Base-by-base conservation (phyloP, 352 stramenopile genomes). In the Pythium phragmiticola region DNA sequence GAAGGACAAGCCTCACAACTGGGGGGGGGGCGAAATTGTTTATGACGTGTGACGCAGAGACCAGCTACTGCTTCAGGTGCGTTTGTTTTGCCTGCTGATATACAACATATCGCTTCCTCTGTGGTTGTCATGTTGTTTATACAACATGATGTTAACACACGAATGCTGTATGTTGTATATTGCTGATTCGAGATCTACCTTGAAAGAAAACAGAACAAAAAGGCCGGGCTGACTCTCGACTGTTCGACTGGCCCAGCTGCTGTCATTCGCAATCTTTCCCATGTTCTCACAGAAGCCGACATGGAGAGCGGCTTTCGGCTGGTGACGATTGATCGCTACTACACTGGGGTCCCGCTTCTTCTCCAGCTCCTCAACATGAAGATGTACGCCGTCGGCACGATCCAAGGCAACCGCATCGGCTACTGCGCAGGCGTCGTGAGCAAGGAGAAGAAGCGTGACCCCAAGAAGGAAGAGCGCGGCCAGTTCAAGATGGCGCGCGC, bases 1-100 rank as follows among this genome's bases (percentile, higher is more conserved):
- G 55, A 67, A 67, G 1, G 72, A 76, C 58, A 79, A 74, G 42
- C 69, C 72, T 17, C 65, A 74, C 23, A 59, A 62, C 0, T 79
- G 21, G 21, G 69, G 63, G 0, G 64, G 69, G 63, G 0, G 64
- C 66, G 4, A 73, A 75, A 56, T n/a, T 74, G 30, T 78, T 70
- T 54, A 78, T 78, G 68, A 58, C 55, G 26, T 73, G 72, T 34
- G 64, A 72, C 52, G 46, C 61, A 16, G 34, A 33, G 7, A 54
- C 41, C 41, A 37, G 41, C 3, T 68, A 68, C 36, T 68, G 62
- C 54, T 50, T 52, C 54, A 47, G 45, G 62, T 68, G 17, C 4
- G 62, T 68, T 12, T 54, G 46, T 51, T 59, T 53, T 52, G 33
- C 26, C 16, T 21, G 4, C 48, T 60, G n/a, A 37, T 60, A 55